Base-by-base conservation (phyloP, 805 yeast species). In the Kodamaea fukazawae region DNA sequence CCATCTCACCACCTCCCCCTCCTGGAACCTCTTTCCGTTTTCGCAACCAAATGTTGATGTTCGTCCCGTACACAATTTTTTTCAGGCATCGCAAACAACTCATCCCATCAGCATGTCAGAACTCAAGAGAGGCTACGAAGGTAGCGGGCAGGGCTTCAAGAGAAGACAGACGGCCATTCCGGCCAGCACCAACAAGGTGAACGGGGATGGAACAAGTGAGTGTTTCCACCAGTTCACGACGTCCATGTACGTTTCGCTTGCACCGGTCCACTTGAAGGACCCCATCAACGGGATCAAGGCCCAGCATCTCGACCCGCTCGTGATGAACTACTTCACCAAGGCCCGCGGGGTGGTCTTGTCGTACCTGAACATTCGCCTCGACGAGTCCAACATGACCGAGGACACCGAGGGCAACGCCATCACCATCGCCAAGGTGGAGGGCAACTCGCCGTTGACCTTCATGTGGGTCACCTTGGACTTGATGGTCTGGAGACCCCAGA, bases 271-370 rank as follows among this genome's bases (percentile, higher is more conserved):
- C 62, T 56, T 81, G 28, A 67, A 71, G 30, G 68, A 73, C 36
- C 96, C 96, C 5, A 57, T 83, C 11, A 78, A 78, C 44, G 99
- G 98, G 30, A 74, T 93, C 47, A 78, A 79, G 60, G 73, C 80
- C 20, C 97, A 91, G 65, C 98, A 93, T 65, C 66, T 93, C 47
- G 96, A 93, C 55, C 89, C 93, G 3, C 69, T 93, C 62, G 69
- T 93, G 22, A 87, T 93, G 96, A 79, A 85, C 30, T 87, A 83
- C 59, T 83, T 76, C 49, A 63, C 77, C 10, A 73, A 79, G 17
- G 83, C 83, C 3, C 76, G 76, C 29, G 99, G 99, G 18, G 89
- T 93, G 13, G 84, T 93, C 7, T 66, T 93, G 44, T 82, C 95
- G 2, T 89, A 91, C 55, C 75, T 75, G 46, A 80, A 86, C 49